phyloP scores from a whole-genome alignment of 2,329 filamentous ascomycete species.

The Fulvia fulva region DNA sequence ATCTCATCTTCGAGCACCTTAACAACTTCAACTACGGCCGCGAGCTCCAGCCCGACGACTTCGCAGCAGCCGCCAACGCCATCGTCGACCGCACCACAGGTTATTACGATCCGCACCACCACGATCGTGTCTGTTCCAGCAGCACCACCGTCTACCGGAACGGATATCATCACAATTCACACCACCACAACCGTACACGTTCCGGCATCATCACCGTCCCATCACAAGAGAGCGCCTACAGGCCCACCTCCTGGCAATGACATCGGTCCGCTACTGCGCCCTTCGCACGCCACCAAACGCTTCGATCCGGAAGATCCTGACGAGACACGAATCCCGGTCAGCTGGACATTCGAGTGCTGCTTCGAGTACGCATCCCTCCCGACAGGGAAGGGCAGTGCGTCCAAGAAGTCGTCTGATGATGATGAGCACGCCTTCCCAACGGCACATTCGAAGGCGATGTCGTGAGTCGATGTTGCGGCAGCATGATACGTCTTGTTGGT shows the following conservation, averaged over 20 bases:
- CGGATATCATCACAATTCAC: neutral
- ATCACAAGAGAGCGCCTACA: neutral
- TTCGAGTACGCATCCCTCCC: neutral
- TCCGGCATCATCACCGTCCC: neutral
- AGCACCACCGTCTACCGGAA: neutral
- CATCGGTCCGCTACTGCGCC: neutral
- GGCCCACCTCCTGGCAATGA: neutral
- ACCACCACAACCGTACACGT: neutral
- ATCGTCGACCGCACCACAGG: neutral
- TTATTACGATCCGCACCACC: no score
- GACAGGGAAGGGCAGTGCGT: neutral
- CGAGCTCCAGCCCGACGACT: neutral
- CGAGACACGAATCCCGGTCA: neutral
- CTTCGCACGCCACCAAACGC: neutral
- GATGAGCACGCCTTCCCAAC: neutral
- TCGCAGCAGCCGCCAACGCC: neutral
- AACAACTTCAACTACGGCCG: neutral
- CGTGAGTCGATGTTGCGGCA: neutral
- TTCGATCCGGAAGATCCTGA: neutral
- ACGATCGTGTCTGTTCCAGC: neutral
- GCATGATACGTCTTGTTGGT: neutral
- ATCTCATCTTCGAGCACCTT: neutral
- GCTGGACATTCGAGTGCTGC: constrained; percentile 1
- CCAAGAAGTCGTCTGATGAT: neutral
- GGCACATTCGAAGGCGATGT: neutral